phyloP scores from a whole-genome alignment of 495 filamentous ascomycete genomes.

The Penicillium cataractarum region DNA sequence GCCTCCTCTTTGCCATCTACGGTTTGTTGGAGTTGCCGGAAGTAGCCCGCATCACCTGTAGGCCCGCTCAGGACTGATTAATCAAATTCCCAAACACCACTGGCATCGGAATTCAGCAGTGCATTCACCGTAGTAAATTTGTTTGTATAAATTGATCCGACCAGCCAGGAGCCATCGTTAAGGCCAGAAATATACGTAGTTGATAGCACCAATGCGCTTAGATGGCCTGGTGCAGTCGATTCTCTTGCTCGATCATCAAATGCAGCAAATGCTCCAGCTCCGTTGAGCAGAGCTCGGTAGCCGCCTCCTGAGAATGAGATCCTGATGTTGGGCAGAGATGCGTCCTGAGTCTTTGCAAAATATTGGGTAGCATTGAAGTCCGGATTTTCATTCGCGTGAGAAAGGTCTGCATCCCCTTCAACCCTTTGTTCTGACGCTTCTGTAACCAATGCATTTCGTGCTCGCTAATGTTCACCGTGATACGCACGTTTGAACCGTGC shows the following conservation, averaged over 20 bases:
- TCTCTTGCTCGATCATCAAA: constrained; percentile 71
- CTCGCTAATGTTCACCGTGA: constrained; percentile 58
- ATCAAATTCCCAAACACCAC: constrained; percentile 37
- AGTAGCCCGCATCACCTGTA: not conserved
- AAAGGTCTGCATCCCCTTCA: constrained; percentile 64
- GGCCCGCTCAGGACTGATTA: not conserved
- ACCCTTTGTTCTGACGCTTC: constrained; percentile 46
- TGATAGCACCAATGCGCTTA: constrained; percentile 74
- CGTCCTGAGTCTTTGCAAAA: constrained; percentile 55
- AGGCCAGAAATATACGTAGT: constrained; percentile 78
- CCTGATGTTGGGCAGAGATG: constrained; percentile 60
- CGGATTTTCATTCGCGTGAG: constrained; percentile 66
- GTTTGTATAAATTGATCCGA: constrained; percentile 77
- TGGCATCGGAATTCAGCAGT: not conserved
- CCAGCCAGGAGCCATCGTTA: constrained; percentile 79
- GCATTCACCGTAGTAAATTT: constrained; percentile 67
- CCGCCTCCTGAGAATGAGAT: constrained; percentile 60
- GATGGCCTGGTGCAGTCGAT: constrained; percentile 61
- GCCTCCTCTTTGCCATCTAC: constrained; percentile 3
- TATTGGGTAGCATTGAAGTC: constrained; percentile 72
- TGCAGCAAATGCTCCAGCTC: constrained; percentile 75
- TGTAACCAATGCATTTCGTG: constrained; percentile 68
- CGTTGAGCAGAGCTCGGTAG: constrained; percentile 76
- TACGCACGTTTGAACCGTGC: constrained; percentile 45
- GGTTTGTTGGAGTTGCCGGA: not conserved